A percentile compares a stretch with the other conserved stretches of the same genome.
Evolutionary conservation across 192 early-diverging fungal species (phyloP).

Genomic region (Umbelopsis sp.): DNA sequence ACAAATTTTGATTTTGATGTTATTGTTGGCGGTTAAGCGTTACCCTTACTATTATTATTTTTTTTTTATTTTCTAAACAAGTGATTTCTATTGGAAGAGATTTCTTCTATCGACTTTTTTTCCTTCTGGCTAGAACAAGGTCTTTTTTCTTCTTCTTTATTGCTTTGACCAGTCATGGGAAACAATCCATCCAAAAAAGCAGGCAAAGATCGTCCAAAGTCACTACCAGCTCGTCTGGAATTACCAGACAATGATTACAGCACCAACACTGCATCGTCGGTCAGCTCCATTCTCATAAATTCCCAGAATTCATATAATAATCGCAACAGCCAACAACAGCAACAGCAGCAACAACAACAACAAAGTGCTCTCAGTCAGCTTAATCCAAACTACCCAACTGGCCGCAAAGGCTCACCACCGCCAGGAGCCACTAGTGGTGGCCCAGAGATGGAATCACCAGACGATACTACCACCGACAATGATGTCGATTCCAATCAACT

Average conservation of each 20-base stretch:
- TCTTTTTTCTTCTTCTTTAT: not conserved
- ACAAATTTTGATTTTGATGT: not conserved
- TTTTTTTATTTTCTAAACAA: constrained; percentile 2
- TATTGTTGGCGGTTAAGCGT: not conserved
- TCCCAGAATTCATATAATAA: constrained; percentile 16
- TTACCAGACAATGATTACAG: constrained; percentile 38
- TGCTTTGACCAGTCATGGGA: constrained; percentile 19
- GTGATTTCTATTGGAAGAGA: constrained; percentile 19
- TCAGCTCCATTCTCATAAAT: constrained; percentile 37
- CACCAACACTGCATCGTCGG: constrained; percentile 40
- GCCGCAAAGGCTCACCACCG: constrained; percentile 13
- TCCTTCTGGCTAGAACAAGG: constrained; percentile 17
- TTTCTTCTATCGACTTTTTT: not conserved
- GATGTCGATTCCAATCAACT: constrained; percentile 34
- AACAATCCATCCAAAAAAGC: constrained; percentile 18
- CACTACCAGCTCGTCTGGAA: constrained; percentile 2
- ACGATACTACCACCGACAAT: constrained; percentile 22
- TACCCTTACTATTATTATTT: not conserved
- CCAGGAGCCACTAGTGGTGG: constrained; percentile 12
- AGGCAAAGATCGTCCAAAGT: constrained; percentile 15
- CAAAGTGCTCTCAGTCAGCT: constrained; percentile 25
- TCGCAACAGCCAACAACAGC: constrained; percentile 20
- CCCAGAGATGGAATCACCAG: constrained; percentile 15
- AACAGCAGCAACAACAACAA: constrained; percentile 7
- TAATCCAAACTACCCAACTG: constrained; percentile 34